These are phyloP conservation scores for Fusarium abutilonis DNA, from an alignment of 2,329 filamentous ascomycete species.

Conservation along the genomic window DNA sequence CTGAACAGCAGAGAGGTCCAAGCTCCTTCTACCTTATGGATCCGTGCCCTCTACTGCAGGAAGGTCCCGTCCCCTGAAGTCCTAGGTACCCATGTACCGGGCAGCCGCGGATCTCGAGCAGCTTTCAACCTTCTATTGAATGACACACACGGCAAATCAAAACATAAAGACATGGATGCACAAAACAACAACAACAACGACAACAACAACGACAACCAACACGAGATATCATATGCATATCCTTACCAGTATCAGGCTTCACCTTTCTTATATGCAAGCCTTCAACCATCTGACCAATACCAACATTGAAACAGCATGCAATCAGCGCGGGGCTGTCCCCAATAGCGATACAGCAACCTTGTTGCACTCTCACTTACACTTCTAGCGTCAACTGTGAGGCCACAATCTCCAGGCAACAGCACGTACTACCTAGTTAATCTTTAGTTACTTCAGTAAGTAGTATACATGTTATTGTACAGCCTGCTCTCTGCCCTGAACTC, in stretches of 20 bases:
- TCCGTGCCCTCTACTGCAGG: neutral
- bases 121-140: neutral
- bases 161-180: neutral
- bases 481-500: neutral
- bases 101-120: neutral
- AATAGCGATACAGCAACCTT: neutral
- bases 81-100: neutral
- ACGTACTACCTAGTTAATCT: neutral
- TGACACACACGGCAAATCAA: neutral
- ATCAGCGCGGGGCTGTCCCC: neutral
- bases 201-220: neutral
- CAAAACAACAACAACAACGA: neutral
- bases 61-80: constrained; percentile 5
- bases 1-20: constrained; percentile 6
- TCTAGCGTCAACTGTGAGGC: constrained; percentile 2
- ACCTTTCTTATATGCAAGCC: neutral
- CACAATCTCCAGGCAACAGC: constrained; percentile 12
- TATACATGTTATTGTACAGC: neutral
- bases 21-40: constrained; percentile 3
- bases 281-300: neutral
- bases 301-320: neutral
- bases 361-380: neutral
- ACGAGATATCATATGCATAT: neutral
- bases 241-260: neutral
- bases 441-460: too few species aligned